Percentiles rank a stretch among this genome's conserved stretches.
Conservation (phyloP, 2,329 filamentous ascomycete species). For the Venturia asperata region DNA sequence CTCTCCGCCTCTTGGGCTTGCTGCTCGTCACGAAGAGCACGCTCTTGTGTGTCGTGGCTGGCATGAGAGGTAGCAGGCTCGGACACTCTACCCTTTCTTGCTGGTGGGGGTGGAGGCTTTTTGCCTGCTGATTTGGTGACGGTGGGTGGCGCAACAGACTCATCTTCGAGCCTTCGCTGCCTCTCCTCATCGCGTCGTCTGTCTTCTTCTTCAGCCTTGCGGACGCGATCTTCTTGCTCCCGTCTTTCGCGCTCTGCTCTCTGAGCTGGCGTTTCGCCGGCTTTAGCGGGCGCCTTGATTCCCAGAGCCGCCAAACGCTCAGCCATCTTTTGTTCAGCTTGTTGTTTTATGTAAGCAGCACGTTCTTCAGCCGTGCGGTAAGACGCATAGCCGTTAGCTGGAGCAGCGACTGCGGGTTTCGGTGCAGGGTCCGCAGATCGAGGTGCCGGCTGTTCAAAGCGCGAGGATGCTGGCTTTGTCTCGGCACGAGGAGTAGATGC, state of each 20-base stretch:
- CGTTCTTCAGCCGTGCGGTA: conserved; percentile 91
- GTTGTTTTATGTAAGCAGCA: conserved; percentile 92
- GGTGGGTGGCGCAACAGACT: conserved; percentile 57
- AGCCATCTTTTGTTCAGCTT: conserved; percentile 94
- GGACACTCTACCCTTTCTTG: conserved; percentile 60
- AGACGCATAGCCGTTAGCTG: conserved; percentile 62
- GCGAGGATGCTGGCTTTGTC: conserved; percentile 25
- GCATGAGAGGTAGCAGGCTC: conserved; percentile 28
- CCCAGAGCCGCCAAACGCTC: conserved; percentile 90
- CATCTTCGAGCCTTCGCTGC: conserved; percentile 73
- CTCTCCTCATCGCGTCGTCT: conserved; percentile 79
- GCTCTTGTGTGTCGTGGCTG: conserved; percentile 9
- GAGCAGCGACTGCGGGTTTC: conserved; percentile 44
- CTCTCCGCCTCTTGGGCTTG: conserved; percentile 50
- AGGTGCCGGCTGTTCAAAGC: conserved; percentile 46
- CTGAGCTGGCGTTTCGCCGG: conserved; percentile 72
- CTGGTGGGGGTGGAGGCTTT: conserved; percentile 59
- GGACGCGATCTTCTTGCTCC: conserved; percentile 79
- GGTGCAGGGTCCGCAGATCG: conserved; percentile 41
- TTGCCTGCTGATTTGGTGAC: conserved; percentile 37
- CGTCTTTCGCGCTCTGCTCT: conserved; percentile 79
- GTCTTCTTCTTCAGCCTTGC: conserved; percentile 91
- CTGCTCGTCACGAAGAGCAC: conserved; percentile 47
- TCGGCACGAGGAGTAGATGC: conserved; percentile 38
- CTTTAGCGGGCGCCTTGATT: conserved; percentile 73